These are phyloP conservation scores for Pyrenula aspistea DNA, from an alignment of 495 filamentous ascomycete genomes.

Conservation along the genomic window DNA sequence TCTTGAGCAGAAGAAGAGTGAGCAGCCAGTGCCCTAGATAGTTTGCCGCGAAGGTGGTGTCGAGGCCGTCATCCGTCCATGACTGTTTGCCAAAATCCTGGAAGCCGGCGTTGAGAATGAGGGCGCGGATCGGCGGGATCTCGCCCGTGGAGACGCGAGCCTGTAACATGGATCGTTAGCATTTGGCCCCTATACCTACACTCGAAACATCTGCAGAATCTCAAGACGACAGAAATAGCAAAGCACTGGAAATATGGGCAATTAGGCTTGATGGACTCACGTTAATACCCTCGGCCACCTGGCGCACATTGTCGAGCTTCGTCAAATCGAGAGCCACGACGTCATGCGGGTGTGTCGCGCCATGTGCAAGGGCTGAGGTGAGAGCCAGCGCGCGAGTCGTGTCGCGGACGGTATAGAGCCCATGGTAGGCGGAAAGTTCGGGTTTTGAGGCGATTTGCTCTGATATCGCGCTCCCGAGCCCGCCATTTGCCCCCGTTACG, in stretches of 20 bases:
- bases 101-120: conserved; percentile 31
- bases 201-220: neutral
- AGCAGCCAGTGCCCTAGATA: conserved; percentile 32
- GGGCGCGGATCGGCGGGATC: conserved; percentile 27
- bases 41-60: conserved; percentile 32
- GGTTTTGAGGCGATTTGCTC: conserved; percentile 19
- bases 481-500: conserved; percentile 34
- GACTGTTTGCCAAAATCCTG: conserved; percentile 17
- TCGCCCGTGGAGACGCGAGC: conserved; percentile 17
- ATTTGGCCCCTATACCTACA: neutral
- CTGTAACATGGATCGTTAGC: neutral
- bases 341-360: conserved; percentile 15
- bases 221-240: neutral
- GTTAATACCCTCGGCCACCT: conserved; percentile 14
- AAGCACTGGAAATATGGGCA: too few species aligned
- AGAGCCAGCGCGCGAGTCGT: conserved; percentile 2
- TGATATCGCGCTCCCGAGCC: conserved; percentile 22
- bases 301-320: conserved; percentile 24
- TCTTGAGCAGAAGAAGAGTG: conserved; percentile 27
- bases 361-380: neutral
- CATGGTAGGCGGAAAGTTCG: conserved; percentile 16
- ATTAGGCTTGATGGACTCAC: neutral
- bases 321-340: conserved; percentile 25
- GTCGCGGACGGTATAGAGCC: conserved; percentile 30
- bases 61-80: conserved; percentile 30